phyloP scores from a whole-genome alignment of 441 rosid species.

The Lepidium campestre region DNA sequence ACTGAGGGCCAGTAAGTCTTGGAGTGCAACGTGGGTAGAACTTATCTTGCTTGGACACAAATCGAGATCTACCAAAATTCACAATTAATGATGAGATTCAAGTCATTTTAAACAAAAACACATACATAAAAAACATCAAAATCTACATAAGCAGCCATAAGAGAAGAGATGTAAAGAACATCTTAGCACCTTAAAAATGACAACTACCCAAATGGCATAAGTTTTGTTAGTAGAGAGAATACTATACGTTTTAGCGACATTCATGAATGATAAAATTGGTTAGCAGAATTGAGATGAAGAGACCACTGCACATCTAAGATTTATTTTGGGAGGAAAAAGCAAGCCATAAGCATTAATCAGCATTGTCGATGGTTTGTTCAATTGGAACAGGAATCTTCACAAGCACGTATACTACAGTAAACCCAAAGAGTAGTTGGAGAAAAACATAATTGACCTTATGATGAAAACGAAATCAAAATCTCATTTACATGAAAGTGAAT shows the following conservation, averaged over 20 bases:
- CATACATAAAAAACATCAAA: background rate
- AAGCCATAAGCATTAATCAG: background rate
- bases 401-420: background rate
- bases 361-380: background rate
- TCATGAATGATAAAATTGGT: background rate
- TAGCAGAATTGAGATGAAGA: background rate
- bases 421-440: background rate
- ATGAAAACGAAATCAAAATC: background rate
- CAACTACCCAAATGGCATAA: background rate
- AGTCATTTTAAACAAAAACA: background rate
- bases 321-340: background rate
- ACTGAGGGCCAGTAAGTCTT: conserved; percentile 80
- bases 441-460: background rate
- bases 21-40: conserved; percentile 82
- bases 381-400: background rate
- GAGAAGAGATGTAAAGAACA: background rate
- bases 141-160: background rate
- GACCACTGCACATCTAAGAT: background rate
- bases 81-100: background rate
- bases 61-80: conserved; percentile 46
- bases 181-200: background rate
- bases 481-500: background rate
- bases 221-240: background rate
- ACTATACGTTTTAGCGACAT: background rate
- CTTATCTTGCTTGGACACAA: conserved; percentile 71